Percentiles rank a stretch among this genome's conserved stretches.
These are phyloP conservation scores for Pseudonectria buxi DNA, from an alignment of 2,329 filamentous ascomycete genomes.

Conservation along the genomic window DNA sequence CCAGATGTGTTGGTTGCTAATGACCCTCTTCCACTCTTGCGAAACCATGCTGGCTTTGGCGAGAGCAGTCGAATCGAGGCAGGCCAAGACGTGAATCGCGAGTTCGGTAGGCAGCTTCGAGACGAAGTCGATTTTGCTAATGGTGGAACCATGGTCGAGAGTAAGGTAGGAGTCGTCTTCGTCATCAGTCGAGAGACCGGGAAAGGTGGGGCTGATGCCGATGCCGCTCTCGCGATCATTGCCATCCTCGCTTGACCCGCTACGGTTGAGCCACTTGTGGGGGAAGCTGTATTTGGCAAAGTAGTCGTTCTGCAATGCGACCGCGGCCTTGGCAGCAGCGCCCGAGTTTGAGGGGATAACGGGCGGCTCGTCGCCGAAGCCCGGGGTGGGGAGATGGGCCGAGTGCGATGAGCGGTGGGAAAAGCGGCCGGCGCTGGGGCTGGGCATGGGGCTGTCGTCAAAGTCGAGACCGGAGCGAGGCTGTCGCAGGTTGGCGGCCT, in stretches of 20 bases:
- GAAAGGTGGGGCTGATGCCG: constrained; percentile 48
- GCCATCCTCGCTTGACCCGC: constrained; percentile 34
- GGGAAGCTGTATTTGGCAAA: constrained; percentile 30
- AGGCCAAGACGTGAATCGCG: constrained; percentile 50
- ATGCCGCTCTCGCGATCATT: constrained; percentile 60
- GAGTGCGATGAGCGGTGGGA: constrained; percentile 24
- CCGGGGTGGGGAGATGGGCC: constrained; percentile 37
- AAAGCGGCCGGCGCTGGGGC: constrained; percentile 5
- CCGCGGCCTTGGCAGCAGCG: constrained; percentile 55
- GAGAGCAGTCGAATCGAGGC: constrained; percentile 48
- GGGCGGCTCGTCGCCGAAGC: constrained; percentile 47
- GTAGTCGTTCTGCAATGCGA: constrained; percentile 52
- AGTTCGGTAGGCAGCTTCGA: constrained; percentile 49
- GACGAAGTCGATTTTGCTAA: constrained; percentile 54
- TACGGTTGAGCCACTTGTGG: constrained; percentile 36
- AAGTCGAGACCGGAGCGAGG: constrained; percentile 37
- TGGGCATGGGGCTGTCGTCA: constrained; percentile 18
- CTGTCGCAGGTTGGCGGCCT: constrained; percentile 45
- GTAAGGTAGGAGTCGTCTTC: constrained; percentile 26
- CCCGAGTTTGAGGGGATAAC: constrained; percentile 54
- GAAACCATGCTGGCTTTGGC: constrained; percentile 45
- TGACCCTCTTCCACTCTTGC: constrained; percentile 39
- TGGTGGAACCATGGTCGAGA: constrained; percentile 31
- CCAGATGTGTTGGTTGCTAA: constrained; percentile 54
- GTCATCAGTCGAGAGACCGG: constrained; percentile 31